Evolutionary conservation across 2,329 filamentous ascomycete species (phyloP).

Genomic region (Clonostachys chloroleuca): DNA sequence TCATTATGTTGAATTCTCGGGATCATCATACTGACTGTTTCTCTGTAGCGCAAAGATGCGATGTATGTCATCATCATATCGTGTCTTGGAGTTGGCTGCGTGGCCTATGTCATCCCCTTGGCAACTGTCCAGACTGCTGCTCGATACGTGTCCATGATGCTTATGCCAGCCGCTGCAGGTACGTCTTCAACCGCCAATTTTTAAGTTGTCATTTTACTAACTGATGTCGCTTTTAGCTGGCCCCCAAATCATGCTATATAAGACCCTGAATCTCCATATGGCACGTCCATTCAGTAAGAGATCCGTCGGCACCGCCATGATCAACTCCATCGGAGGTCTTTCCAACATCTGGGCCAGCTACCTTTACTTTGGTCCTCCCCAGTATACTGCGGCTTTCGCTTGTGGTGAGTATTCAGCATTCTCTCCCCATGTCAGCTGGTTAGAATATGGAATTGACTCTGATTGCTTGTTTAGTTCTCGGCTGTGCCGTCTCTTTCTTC

Average conservation of each 20-base stretch:
- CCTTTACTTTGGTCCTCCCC: slow-evolving; percentile 43
- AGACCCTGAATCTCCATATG: slow-evolving; percentile 66
- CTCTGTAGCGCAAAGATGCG: slow-evolving; percentile 63
- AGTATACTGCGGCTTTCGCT: slow-evolving; percentile 13
- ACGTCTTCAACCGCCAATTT: neutral
- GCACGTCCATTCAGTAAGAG: slow-evolving; percentile 72
- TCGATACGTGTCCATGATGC: slow-evolving; percentile 44
- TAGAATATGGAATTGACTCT: neutral
- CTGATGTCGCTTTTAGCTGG: slow-evolving; percentile 1
- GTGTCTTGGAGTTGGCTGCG: slow-evolving; percentile 55
- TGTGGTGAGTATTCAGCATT: slow-evolving; percentile 2
- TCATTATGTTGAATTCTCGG: neutral
- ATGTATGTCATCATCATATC: slow-evolving; percentile 62
- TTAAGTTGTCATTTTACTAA: neutral
- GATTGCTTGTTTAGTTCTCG: slow-evolving; percentile 6
- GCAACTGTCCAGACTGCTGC: slow-evolving; percentile 53
- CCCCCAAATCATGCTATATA: slow-evolving; percentile 40
- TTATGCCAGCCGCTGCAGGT: slow-evolving; percentile 24
- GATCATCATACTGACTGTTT: neutral
- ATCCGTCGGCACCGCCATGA: slow-evolving; percentile 62
- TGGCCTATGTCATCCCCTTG: slow-evolving; percentile 62
- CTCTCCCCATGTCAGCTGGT: neutral
- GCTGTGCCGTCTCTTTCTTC: slow-evolving; percentile 9
- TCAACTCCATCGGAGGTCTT: slow-evolving; percentile 57
- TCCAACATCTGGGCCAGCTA: slow-evolving; percentile 59